Conservation (phyloP, 495 filamentous ascomycete species). For the Penicillium egyptiacum region DNA sequence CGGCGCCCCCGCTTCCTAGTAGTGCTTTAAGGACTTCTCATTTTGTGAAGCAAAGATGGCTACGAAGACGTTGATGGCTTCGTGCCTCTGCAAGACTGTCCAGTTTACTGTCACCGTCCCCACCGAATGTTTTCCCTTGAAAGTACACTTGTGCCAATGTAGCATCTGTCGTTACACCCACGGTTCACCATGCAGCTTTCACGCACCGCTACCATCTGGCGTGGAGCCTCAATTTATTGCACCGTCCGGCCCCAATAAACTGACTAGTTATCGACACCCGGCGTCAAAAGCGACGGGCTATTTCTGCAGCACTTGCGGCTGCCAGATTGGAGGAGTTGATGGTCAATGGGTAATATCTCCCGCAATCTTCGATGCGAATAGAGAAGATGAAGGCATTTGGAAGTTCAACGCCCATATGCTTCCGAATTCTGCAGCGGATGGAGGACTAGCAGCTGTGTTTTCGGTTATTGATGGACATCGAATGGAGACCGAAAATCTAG, state of each 20-base stretch:
- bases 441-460: conserved; percentile 43
- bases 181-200: conserved; percentile 55
- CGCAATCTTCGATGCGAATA: conserved; percentile 31
- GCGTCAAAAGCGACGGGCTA: conserved; percentile 21
- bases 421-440: conserved; percentile 45
- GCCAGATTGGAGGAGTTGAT: conserved; percentile 35
- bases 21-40: background rate
- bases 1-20: background rate
- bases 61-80: conserved; percentile 30
- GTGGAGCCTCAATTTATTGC: conserved; percentile 33
- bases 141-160: conserved; percentile 61
- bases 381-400: conserved; percentile 27
- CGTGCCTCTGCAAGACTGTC: conserved; percentile 55
- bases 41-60: conserved; percentile 5
- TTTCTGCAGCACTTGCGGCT: conserved; percentile 51
- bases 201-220: conserved; percentile 43
- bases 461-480: conserved; percentile 26
- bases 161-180: conserved; percentile 58
- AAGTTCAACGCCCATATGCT: conserved; percentile 42
- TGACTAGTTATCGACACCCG: conserved; percentile 37
- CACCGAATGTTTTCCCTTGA: conserved; percentile 26
- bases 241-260: conserved; percentile 24
- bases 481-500: conserved; percentile 23
- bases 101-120: conserved; percentile 32
- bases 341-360: conserved; percentile 31